phyloP scores from a whole-genome alignment of 106 monocot genomes.

The Dendrobium catenatum region DNA sequence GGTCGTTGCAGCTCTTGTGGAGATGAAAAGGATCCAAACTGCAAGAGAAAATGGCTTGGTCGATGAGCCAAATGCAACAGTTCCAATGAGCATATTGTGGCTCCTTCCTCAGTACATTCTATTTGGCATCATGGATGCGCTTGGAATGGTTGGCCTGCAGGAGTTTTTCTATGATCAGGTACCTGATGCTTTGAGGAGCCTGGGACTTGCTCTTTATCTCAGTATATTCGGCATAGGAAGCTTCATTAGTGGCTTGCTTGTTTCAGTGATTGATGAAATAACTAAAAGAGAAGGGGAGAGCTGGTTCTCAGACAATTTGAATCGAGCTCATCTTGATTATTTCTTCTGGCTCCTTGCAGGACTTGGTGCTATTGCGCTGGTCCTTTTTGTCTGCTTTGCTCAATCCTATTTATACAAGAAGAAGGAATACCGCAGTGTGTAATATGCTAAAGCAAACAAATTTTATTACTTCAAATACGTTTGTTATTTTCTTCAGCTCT shows the following conservation, averaged over 20 bases:
- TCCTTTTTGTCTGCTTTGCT: not conserved
- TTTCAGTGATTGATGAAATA: not conserved
- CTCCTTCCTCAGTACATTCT: conserved; percentile 12
- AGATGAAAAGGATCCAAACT: conserved; percentile 3
- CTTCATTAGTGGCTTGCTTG: conserved; percentile 1
- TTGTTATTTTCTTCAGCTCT: too few relatives aligned
- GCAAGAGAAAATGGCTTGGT: not conserved
- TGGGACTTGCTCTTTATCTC: conserved; percentile 7
- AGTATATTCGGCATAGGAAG: conserved; percentile 7
- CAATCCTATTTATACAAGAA: conserved; percentile 7
- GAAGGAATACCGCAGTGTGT: not conserved
- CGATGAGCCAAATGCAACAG: not conserved
- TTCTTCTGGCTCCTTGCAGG: conserved; percentile 19
- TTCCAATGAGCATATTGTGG: conserved; percentile 11
- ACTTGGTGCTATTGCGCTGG: not conserved
- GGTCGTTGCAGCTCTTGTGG: conserved; percentile 7
- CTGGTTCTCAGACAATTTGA: conserved; percentile 14
- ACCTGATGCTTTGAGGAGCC: conserved; percentile 8
- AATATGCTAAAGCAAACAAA: not conserved
- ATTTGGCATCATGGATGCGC: not conserved
- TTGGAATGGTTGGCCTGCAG: conserved; percentile 9
- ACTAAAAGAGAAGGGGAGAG: not conserved
- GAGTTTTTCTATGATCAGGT: conserved; percentile 17
- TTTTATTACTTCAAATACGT: too few relatives aligned
- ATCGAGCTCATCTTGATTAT: conserved; percentile 15